Evolutionary conservation across 371 early-diverging fungal genomes (phyloP).

Genomic region (Mortierella sp.): DNA sequence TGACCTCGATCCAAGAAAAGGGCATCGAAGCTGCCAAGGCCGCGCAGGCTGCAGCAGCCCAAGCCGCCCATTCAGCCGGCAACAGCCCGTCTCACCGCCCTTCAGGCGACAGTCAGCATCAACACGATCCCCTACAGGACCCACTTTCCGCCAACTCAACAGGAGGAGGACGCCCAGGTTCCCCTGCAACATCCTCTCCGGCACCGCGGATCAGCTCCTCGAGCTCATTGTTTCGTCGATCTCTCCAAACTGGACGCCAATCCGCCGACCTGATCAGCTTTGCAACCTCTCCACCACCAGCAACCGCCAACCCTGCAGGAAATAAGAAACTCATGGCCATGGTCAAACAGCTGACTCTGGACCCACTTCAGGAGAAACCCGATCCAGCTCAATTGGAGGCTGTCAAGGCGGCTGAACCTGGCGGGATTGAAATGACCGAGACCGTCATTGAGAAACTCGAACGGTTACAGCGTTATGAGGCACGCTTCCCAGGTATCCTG

Average conservation of each 20-base stretch:
- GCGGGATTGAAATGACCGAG: constrained; percentile 42
- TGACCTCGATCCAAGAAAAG: constrained; percentile 54
- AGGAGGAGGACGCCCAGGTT: constrained; percentile 13
- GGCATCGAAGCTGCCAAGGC: constrained; percentile 42
- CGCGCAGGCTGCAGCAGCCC: constrained; percentile 35
- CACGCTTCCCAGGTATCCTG: constrained; percentile 56
- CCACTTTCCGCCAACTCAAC: background rate
- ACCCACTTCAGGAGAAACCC: constrained; percentile 52
- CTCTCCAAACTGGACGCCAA: constrained; percentile 30
- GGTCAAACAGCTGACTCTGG: constrained; percentile 43
- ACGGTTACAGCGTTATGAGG: constrained; percentile 58
- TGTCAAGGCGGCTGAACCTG: constrained; percentile 44
- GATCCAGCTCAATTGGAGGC: constrained; percentile 46
- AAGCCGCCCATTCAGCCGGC: constrained; percentile 17
- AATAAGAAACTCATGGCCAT: constrained; percentile 31
- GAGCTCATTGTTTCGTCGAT: constrained; percentile 43
- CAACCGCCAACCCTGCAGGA: background rate
- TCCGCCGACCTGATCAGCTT: constrained; percentile 54
- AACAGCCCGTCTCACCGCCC: constrained; percentile 33
- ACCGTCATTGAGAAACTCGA: constrained; percentile 51
- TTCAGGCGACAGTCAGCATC: constrained; percentile 22
- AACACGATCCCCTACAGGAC: constrained; percentile 22
- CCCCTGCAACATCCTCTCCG: constrained; percentile 15
- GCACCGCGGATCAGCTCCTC: constrained; percentile 22
- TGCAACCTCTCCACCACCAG: constrained; percentile 27